Evolutionary conservation across 176 grass and related monocot genomes (phyloP).

Genomic region (Dendrocalamus sinicus): DNA sequence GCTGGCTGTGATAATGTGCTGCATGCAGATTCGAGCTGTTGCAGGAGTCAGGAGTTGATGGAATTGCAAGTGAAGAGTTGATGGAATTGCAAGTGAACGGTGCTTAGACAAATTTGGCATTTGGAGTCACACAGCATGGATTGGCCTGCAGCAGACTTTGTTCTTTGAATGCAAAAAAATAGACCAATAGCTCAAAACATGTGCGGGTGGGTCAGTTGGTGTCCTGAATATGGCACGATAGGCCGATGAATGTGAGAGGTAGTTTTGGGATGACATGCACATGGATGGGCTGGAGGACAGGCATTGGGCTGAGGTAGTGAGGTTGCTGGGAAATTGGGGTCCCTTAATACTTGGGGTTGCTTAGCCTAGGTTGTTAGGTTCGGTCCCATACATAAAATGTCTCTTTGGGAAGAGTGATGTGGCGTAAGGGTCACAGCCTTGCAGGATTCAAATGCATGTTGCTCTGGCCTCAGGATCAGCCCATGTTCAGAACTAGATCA

Average conservation of each 20-base stretch:
- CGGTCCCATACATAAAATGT: not conserved
- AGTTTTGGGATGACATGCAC: not conserved
- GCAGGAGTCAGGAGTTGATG: not conserved
- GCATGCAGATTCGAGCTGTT: not conserved
- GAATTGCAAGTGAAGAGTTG: not conserved
- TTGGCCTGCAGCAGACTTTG: not conserved
- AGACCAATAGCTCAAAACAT: not conserved
- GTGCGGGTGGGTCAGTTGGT: not conserved
- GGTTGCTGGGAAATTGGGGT: not conserved
- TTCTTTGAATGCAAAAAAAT: not conserved
- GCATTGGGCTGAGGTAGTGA: not conserved
- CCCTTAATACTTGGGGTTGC: not conserved
- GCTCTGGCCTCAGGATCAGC: not conserved
- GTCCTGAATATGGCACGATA: not conserved
- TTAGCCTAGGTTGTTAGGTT: not conserved
- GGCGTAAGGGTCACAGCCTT: not conserved
- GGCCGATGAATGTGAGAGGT: not conserved
- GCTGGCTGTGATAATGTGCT: not conserved
- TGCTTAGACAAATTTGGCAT: not conserved
- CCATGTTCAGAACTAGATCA: not conserved
- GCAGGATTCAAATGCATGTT: not conserved
- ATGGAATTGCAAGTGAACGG: not conserved
- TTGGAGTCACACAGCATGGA: not conserved
- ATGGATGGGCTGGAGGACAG: not conserved
- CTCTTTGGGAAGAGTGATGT: not conserved